phyloP scores from a whole-genome alignment of 2,329 filamentous ascomycete genomes.

The Fusarium sp. region DNA sequence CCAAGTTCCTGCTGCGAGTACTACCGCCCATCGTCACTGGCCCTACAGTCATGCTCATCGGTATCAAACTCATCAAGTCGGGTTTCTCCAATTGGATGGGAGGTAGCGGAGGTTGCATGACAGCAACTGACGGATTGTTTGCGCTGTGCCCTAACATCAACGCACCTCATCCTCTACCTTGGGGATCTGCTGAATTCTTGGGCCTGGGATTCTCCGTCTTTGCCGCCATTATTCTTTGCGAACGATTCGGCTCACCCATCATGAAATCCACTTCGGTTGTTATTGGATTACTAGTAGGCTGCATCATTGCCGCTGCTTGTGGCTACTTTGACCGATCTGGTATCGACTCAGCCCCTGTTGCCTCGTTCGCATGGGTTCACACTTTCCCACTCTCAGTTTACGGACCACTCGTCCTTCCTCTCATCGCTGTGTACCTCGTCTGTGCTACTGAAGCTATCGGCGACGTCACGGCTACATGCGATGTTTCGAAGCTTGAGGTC shows the following conservation, averaged over 20 bases:
- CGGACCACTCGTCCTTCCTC: conserved; percentile 77
- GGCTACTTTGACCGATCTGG: conserved; percentile 82
- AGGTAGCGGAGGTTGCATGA: conserved; percentile 71
- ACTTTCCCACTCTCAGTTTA: conserved; percentile 80
- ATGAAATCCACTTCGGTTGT: conserved; percentile 86
- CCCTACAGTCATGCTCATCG: conserved; percentile 77
- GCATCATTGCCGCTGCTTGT: conserved; percentile 80
- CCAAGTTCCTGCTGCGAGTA: conserved; percentile 74
- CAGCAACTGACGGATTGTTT: conserved; percentile 66
- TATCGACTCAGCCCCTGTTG: conserved; percentile 77
- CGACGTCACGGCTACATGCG: conserved; percentile 84
- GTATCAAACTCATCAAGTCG: conserved; percentile 76
- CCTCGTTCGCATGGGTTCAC: conserved; percentile 82
- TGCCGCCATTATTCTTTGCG: conserved; percentile 81
- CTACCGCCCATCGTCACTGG: conserved; percentile 85
- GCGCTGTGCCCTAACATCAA: conserved; percentile 73
- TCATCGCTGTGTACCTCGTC: conserved; percentile 78
- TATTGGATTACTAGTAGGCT: conserved; percentile 78
- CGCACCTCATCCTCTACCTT: conserved; percentile 78
- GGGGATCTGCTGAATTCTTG: conserved; percentile 83
- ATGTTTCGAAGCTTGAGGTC: conserved; percentile 81
- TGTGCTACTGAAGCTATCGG: conserved; percentile 84
- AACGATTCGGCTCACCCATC: conserved; percentile 83
- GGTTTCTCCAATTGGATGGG: conserved; percentile 85
- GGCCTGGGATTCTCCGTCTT: conserved; percentile 85